Conservation (phyloP, 768 basidiomycete species). For the Boletus bicolor region DNA sequence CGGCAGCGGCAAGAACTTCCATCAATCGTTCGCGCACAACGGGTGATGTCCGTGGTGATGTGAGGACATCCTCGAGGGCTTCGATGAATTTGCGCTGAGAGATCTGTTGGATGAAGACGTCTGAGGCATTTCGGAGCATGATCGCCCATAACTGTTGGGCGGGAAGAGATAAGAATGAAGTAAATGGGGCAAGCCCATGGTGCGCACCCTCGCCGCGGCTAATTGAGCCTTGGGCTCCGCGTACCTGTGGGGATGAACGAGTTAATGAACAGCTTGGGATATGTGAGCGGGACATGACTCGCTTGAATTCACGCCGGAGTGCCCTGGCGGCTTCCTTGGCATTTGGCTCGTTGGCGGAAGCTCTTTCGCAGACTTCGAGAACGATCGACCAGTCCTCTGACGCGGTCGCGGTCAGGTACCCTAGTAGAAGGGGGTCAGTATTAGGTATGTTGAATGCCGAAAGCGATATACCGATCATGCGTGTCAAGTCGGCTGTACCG, state of each 20-base stretch:
- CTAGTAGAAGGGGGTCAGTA: constrained; percentile 33
- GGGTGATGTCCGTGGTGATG: constrained; percentile 61
- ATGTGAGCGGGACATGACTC: constrained; percentile 14
- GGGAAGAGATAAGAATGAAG: background rate
- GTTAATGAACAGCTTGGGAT: constrained; percentile 10
- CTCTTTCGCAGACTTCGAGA: constrained; percentile 82
- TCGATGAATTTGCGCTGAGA: constrained; percentile 76
- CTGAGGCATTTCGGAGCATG: constrained; percentile 79
- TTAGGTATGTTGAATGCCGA: background rate
- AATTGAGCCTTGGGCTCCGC: constrained; percentile 74
- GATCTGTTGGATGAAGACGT: constrained; percentile 67
- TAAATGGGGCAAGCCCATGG: background rate
- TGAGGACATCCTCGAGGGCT: constrained; percentile 70
- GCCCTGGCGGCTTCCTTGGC: constrained; percentile 86
- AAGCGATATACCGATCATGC: constrained; percentile 60
- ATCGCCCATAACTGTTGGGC: constrained; percentile 75
- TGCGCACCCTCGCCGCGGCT: constrained; percentile 68
- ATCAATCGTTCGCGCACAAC: constrained; percentile 79
- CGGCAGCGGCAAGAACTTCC: constrained; percentile 80
- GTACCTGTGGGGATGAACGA: constrained; percentile 42
- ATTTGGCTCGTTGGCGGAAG: constrained; percentile 63
- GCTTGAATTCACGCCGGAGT: constrained; percentile 85
- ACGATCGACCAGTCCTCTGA: constrained; percentile 83
- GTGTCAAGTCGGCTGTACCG: constrained; percentile 51
- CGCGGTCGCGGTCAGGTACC: constrained; percentile 70